Conservation (phyloP, 2,329 filamentous ascomycete genomes). For the Monosporascus cannonballus region DNA sequence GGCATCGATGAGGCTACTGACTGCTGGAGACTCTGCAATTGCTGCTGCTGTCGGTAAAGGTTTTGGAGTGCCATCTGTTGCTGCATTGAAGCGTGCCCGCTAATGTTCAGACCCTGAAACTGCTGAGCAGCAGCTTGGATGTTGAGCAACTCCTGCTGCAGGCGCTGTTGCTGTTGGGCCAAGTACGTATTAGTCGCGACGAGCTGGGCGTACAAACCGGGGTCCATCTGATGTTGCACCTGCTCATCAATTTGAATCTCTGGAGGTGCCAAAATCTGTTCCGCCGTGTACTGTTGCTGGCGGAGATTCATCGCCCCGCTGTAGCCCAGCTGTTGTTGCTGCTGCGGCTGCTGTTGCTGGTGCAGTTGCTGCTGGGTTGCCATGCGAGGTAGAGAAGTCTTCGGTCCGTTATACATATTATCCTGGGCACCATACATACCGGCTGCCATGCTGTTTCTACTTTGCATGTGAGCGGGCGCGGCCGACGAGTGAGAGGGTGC, state of each 20-base stretch:
- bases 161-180: conserved; percentile 87
- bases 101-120: conserved; percentile 71
- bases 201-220: conserved; percentile 79
- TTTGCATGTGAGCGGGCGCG: conserved; percentile 31
- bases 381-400: conserved; percentile 48
- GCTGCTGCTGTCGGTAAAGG: conserved; percentile 49
- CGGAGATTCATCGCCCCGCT: conserved; percentile 19
- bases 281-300: conserved; percentile 65
- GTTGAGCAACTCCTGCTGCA: conserved; percentile 85
- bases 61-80: conserved; percentile 45
- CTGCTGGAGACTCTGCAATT: conserved; percentile 61
- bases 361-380: conserved; percentile 26
- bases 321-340: conserved; percentile 19
- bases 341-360: conserved; percentile 19
- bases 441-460: conserved; percentile 37
- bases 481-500: conserved; percentile 46
- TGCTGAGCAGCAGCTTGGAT: conserved; percentile 80
- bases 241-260: conserved; percentile 68
- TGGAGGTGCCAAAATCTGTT: conserved; percentile 82
- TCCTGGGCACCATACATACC: conserved; percentile 41
- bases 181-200: conserved; percentile 88
- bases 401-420: conserved; percentile 42
- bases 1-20: conserved; percentile 50
- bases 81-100: conserved; percentile 42
- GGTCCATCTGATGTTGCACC: conserved; percentile 71